These are phyloP conservation scores for Fomitopsis palustris DNA, from an alignment of 1,284 basidiomycete genomes.

Conservation along the genomic window DNA sequence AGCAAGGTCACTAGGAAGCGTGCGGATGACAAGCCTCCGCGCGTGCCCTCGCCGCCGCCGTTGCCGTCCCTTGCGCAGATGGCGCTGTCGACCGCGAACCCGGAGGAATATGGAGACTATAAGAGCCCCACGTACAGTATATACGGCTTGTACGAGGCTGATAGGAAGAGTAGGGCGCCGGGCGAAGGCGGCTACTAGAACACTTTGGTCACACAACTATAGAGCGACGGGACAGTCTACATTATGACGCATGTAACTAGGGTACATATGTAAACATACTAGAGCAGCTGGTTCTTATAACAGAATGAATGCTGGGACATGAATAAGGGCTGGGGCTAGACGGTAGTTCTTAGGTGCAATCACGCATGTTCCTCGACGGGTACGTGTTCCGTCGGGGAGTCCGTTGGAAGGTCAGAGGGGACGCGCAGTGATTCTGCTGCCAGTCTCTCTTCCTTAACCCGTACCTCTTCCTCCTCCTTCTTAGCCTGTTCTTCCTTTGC, in stretches of 20 bases:
- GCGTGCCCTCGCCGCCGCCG: constrained; percentile 73
- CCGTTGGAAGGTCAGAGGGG: background rate
- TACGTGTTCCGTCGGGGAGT: too few species aligned
- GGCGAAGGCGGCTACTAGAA: constrained; percentile 23
- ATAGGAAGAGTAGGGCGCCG: constrained; percentile 49
- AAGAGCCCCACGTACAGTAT: constrained; percentile 79
- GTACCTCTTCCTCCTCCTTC: constrained; percentile 6
- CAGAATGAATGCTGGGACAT: too few species aligned
- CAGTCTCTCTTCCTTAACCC: constrained; percentile 4
- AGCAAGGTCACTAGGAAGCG: constrained; percentile 24
- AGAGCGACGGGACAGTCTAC: constrained; percentile 1
- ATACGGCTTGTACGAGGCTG: constrained; percentile 66
- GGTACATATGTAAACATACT: constrained; percentile 8
- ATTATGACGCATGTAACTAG: constrained; percentile 3
- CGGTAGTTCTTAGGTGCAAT: too few species aligned
- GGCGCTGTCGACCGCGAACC: constrained; percentile 61
- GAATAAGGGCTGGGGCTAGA: too few species aligned
- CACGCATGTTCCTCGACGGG: background rate
- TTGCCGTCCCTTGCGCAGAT: constrained; percentile 73
- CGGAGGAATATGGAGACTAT: constrained; percentile 60
- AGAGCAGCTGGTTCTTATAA: background rate
- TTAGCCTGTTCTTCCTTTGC: constrained; percentile 34
- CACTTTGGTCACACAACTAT: background rate
- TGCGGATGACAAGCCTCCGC: constrained; percentile 61
- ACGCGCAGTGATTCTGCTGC: background rate